Base-by-base conservation (phyloP, 306 rosid species). In the Rubus parviflorus region DNA sequence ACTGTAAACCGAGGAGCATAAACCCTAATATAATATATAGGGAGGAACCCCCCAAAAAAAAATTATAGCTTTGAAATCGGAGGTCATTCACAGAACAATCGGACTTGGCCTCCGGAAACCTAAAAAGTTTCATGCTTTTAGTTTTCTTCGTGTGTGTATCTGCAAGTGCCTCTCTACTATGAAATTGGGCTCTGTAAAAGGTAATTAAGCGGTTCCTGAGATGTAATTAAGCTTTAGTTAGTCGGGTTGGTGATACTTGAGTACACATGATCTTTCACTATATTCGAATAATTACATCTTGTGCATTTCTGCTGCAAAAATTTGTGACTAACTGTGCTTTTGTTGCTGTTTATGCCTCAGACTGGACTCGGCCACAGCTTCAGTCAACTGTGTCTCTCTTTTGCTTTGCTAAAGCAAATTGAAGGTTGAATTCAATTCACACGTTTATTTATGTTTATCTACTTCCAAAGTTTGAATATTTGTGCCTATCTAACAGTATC, bases 401-500 rank as follows among this genome's bases (percentile, higher is more conserved):
- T 73, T 48, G 72, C 65, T 66, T 47, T 41, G 67, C 71, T 84
- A 70, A 81, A 77, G 54, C 75, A 54, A 72, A 77, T 86, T 73
- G 68, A 58, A 86, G 89, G 92, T 90, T 62, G 20, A 37, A 4
- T 63, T 78, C 74, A 53, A 63, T 75, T 35, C 52, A 58, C 16
- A 15, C 7, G 19, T 52, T 72, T 71, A 13, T n/a, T 20, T 42
- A 6, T 42, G 57, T 16, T 8, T 58, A 42, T 58, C 15, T 73
- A 0, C 68, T 23, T 58, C 37, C 14, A 15, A 38, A 6, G 53
- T 73, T 23, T 14, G 35, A 13, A 43, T 47, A 0, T 25, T 20
- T 22, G 41, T 41, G 53, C 35, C 20, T 72, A n/a, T 7, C 4
- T 41, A 40, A 10, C 23, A 22, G 53, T 23, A 23, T 17, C 10